Conservation (phyloP, 2,329 filamentous ascomycete species). For the Diaporthe humulicola region DNA sequence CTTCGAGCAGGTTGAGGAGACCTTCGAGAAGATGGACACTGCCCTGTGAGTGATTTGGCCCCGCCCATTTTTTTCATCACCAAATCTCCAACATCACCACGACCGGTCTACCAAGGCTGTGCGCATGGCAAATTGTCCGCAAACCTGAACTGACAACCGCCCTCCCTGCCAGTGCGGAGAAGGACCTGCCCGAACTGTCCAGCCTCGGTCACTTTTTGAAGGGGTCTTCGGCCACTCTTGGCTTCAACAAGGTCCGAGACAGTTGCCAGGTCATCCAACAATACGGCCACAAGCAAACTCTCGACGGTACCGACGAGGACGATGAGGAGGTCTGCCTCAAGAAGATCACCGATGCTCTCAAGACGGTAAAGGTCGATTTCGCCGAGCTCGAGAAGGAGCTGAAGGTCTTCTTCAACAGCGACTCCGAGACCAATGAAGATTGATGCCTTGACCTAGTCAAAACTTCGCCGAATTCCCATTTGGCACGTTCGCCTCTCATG, state of each 20-base stretch:
- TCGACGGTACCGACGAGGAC: slow-evolving; percentile 76
- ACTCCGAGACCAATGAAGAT: slow-evolving; percentile 40
- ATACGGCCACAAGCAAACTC: slow-evolving; percentile 85
- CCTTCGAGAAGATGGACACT: slow-evolving; percentile 86
- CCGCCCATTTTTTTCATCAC: slow-evolving; percentile 2
- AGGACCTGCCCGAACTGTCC: slow-evolving; percentile 82
- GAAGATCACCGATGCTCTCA: slow-evolving; percentile 78
- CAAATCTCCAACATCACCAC: neutral
- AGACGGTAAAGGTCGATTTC: slow-evolving; percentile 82
- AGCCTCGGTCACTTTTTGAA: slow-evolving; percentile 95
- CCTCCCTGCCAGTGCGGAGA: slow-evolving; percentile 65
- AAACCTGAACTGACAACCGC: neutral
- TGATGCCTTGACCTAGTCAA: neutral
- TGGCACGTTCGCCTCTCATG: slow-evolving; percentile 1
- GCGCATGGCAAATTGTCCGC: neutral
- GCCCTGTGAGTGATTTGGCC: slow-evolving; percentile 76
- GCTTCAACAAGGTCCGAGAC: slow-evolving; percentile 90
- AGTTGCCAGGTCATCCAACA: slow-evolving; percentile 97
- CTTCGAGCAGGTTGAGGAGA: slow-evolving; percentile 90
- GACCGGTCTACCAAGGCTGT: neutral
- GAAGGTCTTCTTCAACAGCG: slow-evolving; percentile 72
- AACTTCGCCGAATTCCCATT: neutral
- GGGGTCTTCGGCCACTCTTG: slow-evolving; percentile 94
- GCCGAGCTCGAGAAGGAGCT: slow-evolving; percentile 78
- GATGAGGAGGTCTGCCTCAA: slow-evolving; percentile 78